A percentile compares a stretch with the other conserved stretches of the same genome.
Evolutionary conservation across 495 filamentous ascomycete genomes (phyloP).

Genomic region (Penicillium egyptiacum): DNA sequence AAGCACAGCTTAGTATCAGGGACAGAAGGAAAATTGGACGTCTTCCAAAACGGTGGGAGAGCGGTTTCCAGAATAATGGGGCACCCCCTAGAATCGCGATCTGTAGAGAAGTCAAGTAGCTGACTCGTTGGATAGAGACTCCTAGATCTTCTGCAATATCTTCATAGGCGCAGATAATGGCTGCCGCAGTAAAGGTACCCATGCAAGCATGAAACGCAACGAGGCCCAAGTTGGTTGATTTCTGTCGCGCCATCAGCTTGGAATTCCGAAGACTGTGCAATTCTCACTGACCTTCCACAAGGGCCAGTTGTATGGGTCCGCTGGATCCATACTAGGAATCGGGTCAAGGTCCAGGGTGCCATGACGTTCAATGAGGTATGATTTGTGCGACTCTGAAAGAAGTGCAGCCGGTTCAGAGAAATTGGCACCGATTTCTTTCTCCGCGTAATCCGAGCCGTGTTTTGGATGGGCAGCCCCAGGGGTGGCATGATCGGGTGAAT

Average conservation of each 20-base stretch:
- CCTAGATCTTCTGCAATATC: slow-evolving; percentile 46
- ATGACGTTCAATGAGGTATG: slow-evolving; percentile 53
- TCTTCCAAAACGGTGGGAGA: slow-evolving; percentile 55
- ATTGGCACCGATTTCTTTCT: too few relatives aligned
- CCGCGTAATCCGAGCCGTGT: too few relatives aligned
- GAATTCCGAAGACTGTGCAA: neutral
- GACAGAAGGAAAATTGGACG: slow-evolving; percentile 54
- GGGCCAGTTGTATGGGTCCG: slow-evolving; percentile 58
- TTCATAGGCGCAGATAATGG: slow-evolving; percentile 54
- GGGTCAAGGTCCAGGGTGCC: slow-evolving; percentile 54
- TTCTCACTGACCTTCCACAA: slow-evolving; percentile 44
- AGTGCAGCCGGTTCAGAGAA: slow-evolving; percentile 14
- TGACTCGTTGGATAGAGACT: slow-evolving; percentile 44
- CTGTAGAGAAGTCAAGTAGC: slow-evolving; percentile 53
- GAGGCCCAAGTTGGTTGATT: slow-evolving; percentile 52
- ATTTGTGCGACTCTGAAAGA: slow-evolving; percentile 40
- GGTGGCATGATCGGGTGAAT: too few relatives aligned
- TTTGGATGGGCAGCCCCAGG: too few relatives aligned
- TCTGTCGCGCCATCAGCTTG: slow-evolving; percentile 34
- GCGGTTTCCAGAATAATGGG: slow-evolving; percentile 55
- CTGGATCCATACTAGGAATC: slow-evolving; percentile 47
- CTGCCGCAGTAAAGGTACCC: slow-evolving; percentile 56
- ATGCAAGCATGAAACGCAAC: slow-evolving; percentile 58
- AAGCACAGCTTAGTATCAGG: slow-evolving; percentile 42
- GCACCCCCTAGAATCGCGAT: slow-evolving; percentile 53